A percentile compares a stretch with the other conserved stretches of the same genome.
Conservation (phyloP, 164 flowering plant species). For the Vitis riparia region DNA sequence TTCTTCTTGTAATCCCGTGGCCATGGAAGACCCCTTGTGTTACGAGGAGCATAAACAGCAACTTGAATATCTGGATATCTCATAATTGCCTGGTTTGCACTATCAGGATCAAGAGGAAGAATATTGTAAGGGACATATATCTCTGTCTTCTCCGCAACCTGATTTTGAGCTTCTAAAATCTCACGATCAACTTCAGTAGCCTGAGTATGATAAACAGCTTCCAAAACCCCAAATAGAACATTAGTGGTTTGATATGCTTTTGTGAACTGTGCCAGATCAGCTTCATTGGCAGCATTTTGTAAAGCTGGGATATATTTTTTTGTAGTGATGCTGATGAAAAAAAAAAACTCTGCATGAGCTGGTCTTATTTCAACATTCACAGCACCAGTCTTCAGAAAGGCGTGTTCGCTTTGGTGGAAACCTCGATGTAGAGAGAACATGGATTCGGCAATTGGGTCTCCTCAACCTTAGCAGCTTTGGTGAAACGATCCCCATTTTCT, state of each 20-base stretch:
- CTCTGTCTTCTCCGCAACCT: conserved; percentile 89
- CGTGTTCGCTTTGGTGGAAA: no score
- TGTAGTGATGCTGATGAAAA: conserved; percentile 79
- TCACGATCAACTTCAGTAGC: conserved; percentile 86
- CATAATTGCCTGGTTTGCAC: conserved; percentile 97
- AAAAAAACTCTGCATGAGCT: no score
- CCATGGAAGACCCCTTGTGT: conserved; percentile 99
- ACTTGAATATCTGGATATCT: conserved; percentile 95
- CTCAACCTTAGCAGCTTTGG: no score
- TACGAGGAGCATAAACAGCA: conserved; percentile 91
- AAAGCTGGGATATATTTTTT: conserved; percentile 88
- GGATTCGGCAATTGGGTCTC: no score
- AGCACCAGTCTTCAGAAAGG: no score
- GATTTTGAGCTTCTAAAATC: conserved; percentile 87
- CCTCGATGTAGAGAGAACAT: no score
- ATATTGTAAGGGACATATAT: conserved; percentile 89
- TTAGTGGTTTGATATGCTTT: conserved; percentile 98
- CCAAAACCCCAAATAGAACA: conserved; percentile 96
- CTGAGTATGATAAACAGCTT: conserved; percentile 88
- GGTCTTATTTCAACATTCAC: no score
- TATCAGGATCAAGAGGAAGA: conserved; percentile 98
- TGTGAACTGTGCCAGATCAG: conserved; percentile 97
- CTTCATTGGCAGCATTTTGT: conserved; percentile 89
- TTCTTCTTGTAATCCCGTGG: conserved; percentile 78
- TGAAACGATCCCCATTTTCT: no score